Conservation (phyloP, 169 alveolate species). For the Plasmodium vinckei region DNA sequence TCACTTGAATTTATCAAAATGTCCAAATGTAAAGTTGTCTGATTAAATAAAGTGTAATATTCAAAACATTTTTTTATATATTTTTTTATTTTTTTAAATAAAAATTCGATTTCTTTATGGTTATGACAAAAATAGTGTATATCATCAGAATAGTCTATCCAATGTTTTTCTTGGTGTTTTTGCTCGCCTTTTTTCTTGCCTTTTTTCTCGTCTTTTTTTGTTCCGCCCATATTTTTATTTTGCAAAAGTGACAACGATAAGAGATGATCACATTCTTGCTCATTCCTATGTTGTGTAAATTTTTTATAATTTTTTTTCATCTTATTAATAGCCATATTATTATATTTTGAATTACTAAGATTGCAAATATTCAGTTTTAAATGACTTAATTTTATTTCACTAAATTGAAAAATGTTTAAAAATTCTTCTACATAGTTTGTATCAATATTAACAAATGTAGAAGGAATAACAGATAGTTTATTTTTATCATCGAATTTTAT, state of each 20-base stretch:
- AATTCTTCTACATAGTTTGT: slow-evolving; percentile 18
- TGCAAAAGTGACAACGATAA: neutral
- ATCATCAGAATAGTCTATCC: neutral
- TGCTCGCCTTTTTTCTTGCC: slow-evolving; percentile 10
- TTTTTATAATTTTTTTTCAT: slow-evolving; percentile 43
- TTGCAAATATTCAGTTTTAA: slow-evolving; percentile 29
- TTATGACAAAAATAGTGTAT: slow-evolving; percentile 58
- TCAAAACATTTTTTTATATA: slow-evolving; percentile 56
- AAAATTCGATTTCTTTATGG: slow-evolving; percentile 18
- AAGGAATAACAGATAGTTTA: neutral
- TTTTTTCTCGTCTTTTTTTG: neutral
- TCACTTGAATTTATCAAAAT: slow-evolving; percentile 63
- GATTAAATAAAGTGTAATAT: slow-evolving; percentile 52
- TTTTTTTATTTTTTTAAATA: slow-evolving; percentile 64
- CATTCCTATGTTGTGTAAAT: slow-evolving; percentile 25
- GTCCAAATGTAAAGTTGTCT: slow-evolving; percentile 70
- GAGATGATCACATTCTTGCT: slow-evolving; percentile 19
- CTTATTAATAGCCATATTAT: slow-evolving; percentile 25
- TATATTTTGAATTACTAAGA: slow-evolving; percentile 7
- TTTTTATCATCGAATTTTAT: neutral
- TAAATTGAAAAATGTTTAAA: slow-evolving; percentile 39
- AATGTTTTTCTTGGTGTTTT: too few relatives aligned
- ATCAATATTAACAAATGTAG: slow-evolving; percentile 4
- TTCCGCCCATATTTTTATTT: neutral
- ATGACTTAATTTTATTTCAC: slow-evolving; percentile 3